These are phyloP conservation scores for Thermomucor indicae-seudaticae DNA, from an alignment of 371 early-diverging fungal genomes.

Conservation along the genomic window DNA sequence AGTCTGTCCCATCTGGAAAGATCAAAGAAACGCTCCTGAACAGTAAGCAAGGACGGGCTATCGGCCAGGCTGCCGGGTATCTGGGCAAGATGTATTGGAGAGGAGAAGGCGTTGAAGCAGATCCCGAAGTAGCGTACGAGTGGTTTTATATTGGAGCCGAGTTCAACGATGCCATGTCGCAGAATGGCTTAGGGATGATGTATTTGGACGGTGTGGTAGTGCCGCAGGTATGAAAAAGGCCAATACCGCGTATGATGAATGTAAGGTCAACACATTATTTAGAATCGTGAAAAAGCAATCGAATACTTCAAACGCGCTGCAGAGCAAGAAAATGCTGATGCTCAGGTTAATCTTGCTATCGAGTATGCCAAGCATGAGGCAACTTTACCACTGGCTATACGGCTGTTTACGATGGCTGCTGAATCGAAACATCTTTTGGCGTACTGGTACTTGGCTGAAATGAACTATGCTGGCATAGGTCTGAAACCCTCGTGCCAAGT, in stretches of 20 bases:
- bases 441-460: slow-evolving; percentile 67
- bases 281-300: slow-evolving; percentile 48
- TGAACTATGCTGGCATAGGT: slow-evolving; percentile 50
- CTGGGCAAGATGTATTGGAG: slow-evolving; percentile 88
- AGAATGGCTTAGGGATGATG: slow-evolving; percentile 83
- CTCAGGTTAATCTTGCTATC: slow-evolving; percentile 54
- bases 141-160: slow-evolving; percentile 76
- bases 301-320: slow-evolving; percentile 63
- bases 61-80: slow-evolving; percentile 74
- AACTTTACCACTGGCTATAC: slow-evolving; percentile 28
- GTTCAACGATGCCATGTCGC: slow-evolving; percentile 60
- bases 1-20: slow-evolving; percentile 21
- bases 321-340: slow-evolving; percentile 52
- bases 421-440: slow-evolving; percentile 66
- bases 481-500: slow-evolving; percentile 38
- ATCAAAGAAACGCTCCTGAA: slow-evolving; percentile 15
- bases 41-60: slow-evolving; percentile 28
- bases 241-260: neutral
- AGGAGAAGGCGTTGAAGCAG: slow-evolving; percentile 79
- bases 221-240: slow-evolving; percentile 24
- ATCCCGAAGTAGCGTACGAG: slow-evolving; percentile 55
- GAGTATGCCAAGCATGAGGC: slow-evolving; percentile 30
- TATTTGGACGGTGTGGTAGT: slow-evolving; percentile 65
- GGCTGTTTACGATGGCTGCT: slow-evolving; percentile 41
- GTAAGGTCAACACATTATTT: neutral